A percentile compares a stretch with the other conserved stretches of the same genome.
These are phyloP conservation scores for Boletus pseudopeckii DNA, from an alignment of 768 basidiomycete genomes.

Conservation along the genomic window DNA sequence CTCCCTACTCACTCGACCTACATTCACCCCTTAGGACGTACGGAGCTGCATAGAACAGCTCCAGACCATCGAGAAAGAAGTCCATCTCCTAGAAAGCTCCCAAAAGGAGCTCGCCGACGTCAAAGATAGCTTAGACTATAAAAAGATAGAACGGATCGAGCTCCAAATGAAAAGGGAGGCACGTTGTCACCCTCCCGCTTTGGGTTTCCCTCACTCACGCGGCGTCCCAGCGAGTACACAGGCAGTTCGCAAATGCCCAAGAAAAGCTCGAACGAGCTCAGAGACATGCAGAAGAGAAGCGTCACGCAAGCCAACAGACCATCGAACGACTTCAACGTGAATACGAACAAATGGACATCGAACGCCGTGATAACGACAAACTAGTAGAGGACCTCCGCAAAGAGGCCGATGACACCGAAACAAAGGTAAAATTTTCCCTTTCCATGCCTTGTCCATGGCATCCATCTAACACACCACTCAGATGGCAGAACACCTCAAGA, in stretches of 20 bases:
- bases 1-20: neutral
- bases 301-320: constrained; percentile 63
- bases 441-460: neutral
- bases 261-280: constrained; percentile 81
- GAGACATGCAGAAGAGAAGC: constrained; percentile 77
- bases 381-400: constrained; percentile 72
- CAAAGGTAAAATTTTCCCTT: constrained; percentile 43
- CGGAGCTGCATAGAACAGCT: constrained; percentile 71
- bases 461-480: constrained; percentile 27
- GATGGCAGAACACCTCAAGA: constrained; percentile 75
- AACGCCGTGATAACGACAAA: constrained; percentile 74
- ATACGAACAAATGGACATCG: constrained; percentile 74
- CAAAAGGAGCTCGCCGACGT: constrained; percentile 68
- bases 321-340: constrained; percentile 75
- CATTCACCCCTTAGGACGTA: constrained; percentile 51
- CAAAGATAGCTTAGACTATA: constrained; percentile 65
- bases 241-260: constrained; percentile 76
- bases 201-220: neutral
- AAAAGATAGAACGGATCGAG: constrained; percentile 72
- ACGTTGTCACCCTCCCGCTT: constrained; percentile 7
- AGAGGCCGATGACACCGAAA: constrained; percentile 66
- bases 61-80: constrained; percentile 69
- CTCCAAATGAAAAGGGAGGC: constrained; percentile 68
- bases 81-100: constrained; percentile 54
- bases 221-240: constrained; percentile 62